These are phyloP conservation scores for Phytophthora podocarpi DNA, from an alignment of 352 stramenopile genomes.

Conservation along the genomic window DNA sequence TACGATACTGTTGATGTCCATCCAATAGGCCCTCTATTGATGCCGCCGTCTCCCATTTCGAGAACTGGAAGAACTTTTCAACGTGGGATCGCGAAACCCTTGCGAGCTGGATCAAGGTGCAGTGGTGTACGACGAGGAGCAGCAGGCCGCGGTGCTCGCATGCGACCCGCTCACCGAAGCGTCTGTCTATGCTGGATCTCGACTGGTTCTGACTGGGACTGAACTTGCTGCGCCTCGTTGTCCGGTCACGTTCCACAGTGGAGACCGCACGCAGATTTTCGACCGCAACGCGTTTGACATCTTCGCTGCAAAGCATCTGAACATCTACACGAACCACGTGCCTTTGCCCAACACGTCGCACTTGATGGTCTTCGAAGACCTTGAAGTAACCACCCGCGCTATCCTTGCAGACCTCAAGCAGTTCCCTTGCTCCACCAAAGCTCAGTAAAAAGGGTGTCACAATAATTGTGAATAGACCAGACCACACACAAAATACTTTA, in stretches of 20 bases:
- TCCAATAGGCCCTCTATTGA: constrained; percentile 26
- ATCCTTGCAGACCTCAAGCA: constrained; percentile 34
- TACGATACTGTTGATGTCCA: not conserved
- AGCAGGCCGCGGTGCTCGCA: constrained; percentile 25
- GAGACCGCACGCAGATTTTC: constrained; percentile 20
- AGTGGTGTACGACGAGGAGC: constrained; percentile 39
- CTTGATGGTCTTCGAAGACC: constrained; percentile 54
- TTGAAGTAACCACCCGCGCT: constrained; percentile 25
- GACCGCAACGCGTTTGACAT: constrained; percentile 14
- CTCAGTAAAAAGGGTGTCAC: too few species aligned
- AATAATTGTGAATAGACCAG: too few species aligned
- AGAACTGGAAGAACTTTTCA: constrained; percentile 41
- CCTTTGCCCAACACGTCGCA: constrained; percentile 39
- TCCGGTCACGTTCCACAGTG: constrained; percentile 35
- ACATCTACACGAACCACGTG: constrained; percentile 15
- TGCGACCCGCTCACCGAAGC: constrained; percentile 55
- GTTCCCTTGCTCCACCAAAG: too few species aligned
- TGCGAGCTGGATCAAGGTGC: constrained; percentile 36
- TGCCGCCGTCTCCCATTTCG: constrained; percentile 32
- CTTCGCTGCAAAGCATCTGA: not conserved
- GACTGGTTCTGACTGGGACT: constrained; percentile 24
- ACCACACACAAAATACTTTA: too few species aligned
- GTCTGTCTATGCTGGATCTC: constrained; percentile 36
- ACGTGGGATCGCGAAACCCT: constrained; percentile 51
- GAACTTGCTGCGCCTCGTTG: constrained; percentile 36